A percentile compares a stretch with the other conserved stretches of the same genome.
Evolutionary conservation across 2,329 filamentous ascomycete species (phyloP).

Genomic region (Claviceps sp.): DNA sequence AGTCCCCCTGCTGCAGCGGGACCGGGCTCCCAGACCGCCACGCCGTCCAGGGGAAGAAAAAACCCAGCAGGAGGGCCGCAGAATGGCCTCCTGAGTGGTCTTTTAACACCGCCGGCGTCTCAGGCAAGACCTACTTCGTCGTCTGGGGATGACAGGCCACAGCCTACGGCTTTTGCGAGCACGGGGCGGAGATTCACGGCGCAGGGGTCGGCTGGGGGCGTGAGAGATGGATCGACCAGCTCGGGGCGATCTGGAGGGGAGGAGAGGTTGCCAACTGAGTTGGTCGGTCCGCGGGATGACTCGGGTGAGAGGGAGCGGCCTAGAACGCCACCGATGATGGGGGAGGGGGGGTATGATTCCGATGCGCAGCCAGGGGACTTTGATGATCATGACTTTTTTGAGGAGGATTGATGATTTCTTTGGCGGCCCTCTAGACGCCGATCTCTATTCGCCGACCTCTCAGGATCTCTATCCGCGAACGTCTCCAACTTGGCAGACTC

Average conservation of each 20-base stretch:
- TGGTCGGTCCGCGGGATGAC: conserved; percentile 2
- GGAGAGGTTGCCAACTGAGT: conserved; percentile 24
- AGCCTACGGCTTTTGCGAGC: conserved; percentile 47
- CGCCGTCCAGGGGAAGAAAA: conserved; percentile 49
- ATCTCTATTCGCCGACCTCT: no score
- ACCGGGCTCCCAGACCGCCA: conserved; percentile 26
- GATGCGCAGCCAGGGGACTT: conserved; percentile 47
- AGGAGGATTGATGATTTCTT: conserved; percentile 26
- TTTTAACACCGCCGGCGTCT: conserved; percentile 81
- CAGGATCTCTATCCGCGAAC: neutral
- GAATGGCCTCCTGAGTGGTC: conserved; percentile 55
- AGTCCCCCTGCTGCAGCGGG: conserved; percentile 24
- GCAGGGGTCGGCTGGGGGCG: conserved; percentile 21
- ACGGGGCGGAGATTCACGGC: conserved; percentile 45
- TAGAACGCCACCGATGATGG: conserved; percentile 50
- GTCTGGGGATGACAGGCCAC: conserved; percentile 24
- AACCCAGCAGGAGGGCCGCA: conserved; percentile 31
- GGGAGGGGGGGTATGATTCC: conserved; percentile 42
- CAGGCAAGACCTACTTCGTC: conserved; percentile 50
- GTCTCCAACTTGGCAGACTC: no score
- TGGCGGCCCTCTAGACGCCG: neutral
- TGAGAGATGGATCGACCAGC: conserved; percentile 15
- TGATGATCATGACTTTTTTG: conserved; percentile 47
- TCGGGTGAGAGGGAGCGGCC: conserved; percentile 27
- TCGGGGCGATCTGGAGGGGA: conserved; percentile 17